Evolutionary conservation across 495 filamentous ascomycete genomes (phyloP).

Genomic region (Usnea hakonensis): DNA sequence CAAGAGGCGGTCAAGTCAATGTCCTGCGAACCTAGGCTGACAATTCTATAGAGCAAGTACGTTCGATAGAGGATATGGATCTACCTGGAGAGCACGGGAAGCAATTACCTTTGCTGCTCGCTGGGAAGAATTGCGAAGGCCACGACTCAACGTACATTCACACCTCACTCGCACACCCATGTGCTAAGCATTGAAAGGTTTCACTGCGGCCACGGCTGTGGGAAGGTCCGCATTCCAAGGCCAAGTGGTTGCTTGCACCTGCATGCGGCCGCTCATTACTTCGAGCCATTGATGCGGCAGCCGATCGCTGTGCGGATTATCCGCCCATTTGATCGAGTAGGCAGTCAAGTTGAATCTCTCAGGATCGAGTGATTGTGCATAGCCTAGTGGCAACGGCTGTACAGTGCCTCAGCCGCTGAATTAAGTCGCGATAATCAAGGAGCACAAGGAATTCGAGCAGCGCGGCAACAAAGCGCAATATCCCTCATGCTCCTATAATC

Average conservation of each 20-base stretch:
- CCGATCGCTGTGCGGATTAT: neutral
- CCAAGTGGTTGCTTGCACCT: neutral
- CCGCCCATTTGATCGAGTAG: neutral
- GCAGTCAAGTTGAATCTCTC: neutral
- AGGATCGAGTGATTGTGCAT: neutral
- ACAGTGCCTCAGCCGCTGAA: neutral
- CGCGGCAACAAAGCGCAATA: neutral
- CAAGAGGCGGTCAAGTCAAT: neutral
- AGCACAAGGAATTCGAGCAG: neutral
- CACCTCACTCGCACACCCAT: neutral
- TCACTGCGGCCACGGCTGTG: neutral
- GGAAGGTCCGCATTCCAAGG: neutral
- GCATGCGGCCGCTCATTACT: neutral
- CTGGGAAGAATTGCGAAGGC: neutral
- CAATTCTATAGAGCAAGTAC: slow-evolving; percentile 51
- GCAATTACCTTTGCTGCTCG: neutral
- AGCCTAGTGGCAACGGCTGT: neutral
- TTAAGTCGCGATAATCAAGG: neutral
- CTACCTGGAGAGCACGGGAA: neutral
- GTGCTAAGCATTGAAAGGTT: neutral
- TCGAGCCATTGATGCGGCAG: neutral
- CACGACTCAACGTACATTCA: neutral
- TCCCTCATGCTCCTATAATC: too few species aligned
- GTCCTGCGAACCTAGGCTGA: slow-evolving; percentile 28
- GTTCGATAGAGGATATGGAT: slow-evolving; percentile 43